Conservation (phyloP, 108 stramenopile species). For the Schizochytrium sp. region DNA sequence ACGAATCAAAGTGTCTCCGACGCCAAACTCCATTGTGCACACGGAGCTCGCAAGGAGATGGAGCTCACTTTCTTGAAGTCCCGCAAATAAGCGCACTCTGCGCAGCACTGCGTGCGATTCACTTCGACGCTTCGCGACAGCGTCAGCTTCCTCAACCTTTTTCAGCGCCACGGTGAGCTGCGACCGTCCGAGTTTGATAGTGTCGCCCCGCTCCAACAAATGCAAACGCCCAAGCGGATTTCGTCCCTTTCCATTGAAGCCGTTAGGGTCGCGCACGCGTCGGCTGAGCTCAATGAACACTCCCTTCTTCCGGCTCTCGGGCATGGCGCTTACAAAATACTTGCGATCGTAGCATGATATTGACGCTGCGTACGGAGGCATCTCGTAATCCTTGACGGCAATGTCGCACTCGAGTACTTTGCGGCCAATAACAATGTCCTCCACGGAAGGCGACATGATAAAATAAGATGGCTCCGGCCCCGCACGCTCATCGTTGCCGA, state of each 20-base stretch:
- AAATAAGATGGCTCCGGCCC: background rate
- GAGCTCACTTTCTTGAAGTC: background rate
- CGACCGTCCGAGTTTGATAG: background rate
- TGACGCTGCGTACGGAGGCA: background rate
- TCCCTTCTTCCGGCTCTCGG: background rate
- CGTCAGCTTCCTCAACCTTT: background rate
- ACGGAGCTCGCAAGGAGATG: background rate
- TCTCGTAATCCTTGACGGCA: slow-evolving; percentile 1
- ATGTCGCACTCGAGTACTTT: slow-evolving; percentile 16
- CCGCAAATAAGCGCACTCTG: background rate
- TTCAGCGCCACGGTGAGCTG: slow-evolving; percentile 5
- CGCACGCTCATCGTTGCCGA: background rate
- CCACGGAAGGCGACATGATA: background rate
- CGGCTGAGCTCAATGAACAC: background rate
- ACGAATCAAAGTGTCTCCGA: background rate
- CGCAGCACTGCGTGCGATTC: background rate
- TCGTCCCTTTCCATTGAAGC: background rate
- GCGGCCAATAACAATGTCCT: background rate
- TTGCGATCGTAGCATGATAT: background rate
- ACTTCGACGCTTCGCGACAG: background rate
- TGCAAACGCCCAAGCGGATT: background rate
- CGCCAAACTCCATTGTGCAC: background rate
- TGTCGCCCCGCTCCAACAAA: background rate
- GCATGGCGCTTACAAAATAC: background rate
- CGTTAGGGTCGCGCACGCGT: background rate